Base-by-base conservation (phyloP, 108 stramenopile species). In the Seminavis robusta region DNA sequence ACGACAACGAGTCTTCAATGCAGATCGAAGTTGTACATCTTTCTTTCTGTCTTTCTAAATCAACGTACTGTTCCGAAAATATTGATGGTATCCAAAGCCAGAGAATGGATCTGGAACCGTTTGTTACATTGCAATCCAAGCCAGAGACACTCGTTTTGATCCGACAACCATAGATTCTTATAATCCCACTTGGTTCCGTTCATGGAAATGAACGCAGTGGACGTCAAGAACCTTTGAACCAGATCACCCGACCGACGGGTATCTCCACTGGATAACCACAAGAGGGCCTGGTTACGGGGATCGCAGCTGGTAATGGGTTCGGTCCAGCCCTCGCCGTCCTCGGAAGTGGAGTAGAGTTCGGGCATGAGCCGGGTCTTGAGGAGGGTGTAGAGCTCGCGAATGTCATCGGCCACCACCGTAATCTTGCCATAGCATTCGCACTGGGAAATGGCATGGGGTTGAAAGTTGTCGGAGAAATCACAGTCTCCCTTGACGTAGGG, bases 161-260 rank as follows among this genome's bases (percentile, higher is more conserved):
- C 60, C 31, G 50, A 37, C 44, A 77, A 29, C 76, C 76, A 77
- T 3, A 46, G 56, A 42, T 77, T 63, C 49, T 53, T 53, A 25
- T 54, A 65, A 67, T 77, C 76, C 76, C 76, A 77, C 36, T 71
- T 56, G 32, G 76, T 71, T 62, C 76, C 76, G 31, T 77, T 77
- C 47, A 77, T 20, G 15, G 34, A 38, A 33, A 55, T 66, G 50
- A 47, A 77, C 21, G 51, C 37, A n/a, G 63, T 17, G 52, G 76
- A 65, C 49, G 63, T 32, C 17, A 52, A 31, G 33, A 53, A 77
- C 24, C 76, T 60, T 33, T 71, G 69, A 17, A 57, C 61, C 8
- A 70, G 49, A 39, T 77, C 69, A 37, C 76, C 76, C 10, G 61
- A 44, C 42, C 71, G 69, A 16, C 76, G 76, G 30, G 60, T 71